Conservation (phyloP, 106 monocot species). For the Dioscorea alata region DNA sequence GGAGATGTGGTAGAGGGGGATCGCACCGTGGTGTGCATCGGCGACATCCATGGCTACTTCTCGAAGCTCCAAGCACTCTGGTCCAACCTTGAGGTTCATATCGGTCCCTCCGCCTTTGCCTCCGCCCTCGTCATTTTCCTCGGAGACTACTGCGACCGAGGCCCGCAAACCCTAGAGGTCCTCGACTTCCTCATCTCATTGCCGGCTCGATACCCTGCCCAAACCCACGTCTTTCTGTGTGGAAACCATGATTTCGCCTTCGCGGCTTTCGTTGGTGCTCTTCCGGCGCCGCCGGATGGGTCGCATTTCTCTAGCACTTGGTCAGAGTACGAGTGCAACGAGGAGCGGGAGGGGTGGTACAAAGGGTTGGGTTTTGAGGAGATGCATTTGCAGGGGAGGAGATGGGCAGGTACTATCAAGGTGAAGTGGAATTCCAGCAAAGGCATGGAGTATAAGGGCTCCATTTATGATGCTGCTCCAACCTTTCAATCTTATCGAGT, state of each 20-base stretch:
- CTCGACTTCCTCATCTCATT: conserved; percentile 79
- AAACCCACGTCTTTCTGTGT: conserved; percentile 87
- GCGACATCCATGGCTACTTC: conserved; percentile 70
- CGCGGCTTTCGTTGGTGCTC: conserved; percentile 85
- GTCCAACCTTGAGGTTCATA: conserved; percentile 65
- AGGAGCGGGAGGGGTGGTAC: conserved; percentile 95
- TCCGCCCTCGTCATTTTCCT: conserved; percentile 87
- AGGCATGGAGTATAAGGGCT: conserved; percentile 63
- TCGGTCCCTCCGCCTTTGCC: conserved; percentile 50
- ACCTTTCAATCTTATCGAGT: conserved; percentile 93
- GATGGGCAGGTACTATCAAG: conserved; percentile 71
- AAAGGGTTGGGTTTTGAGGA: conserved; percentile 53
- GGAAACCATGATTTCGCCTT: conserved; percentile 99
- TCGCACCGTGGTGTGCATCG: conserved; percentile 43
- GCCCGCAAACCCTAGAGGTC: conserved; percentile 66
- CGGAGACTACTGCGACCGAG: conserved; percentile 97
- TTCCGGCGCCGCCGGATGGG: conserved; percentile 62
- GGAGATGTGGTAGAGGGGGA: no score
- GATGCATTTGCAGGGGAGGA: conserved; percentile 95
- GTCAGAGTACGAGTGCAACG: conserved; percentile 60
- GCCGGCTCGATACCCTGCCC: conserved; percentile 59
- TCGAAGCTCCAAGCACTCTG: conserved; percentile 55
- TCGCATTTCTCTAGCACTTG: conserved; percentile 61
- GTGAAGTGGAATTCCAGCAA: conserved; percentile 62
- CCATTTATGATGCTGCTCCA: conserved; percentile 77